Evolutionary conservation across 805 yeast genomes (phyloP), one percentile per base, ranked within the genome.

Genomic region (Yamadazyma endophytica): DNA sequence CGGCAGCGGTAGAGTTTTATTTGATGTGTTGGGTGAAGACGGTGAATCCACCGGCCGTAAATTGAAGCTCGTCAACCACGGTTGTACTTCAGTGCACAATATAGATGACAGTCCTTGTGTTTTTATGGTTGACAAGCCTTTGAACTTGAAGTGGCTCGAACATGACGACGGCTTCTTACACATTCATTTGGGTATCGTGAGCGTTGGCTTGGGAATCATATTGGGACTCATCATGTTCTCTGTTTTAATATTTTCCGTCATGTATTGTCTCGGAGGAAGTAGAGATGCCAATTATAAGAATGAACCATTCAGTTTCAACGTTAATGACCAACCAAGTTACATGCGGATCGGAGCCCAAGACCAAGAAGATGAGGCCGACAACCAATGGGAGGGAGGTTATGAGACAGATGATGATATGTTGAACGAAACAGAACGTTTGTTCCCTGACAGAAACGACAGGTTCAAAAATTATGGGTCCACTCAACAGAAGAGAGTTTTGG

Each of bases 191-290:
- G 88, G 92, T 5, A 68, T 76, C 31, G 68, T 79, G 13, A 84
- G 90, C 9, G 58, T 82, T 19, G 79, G 79, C 0, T 54, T 82
- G 17, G 95, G 92, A 5, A 60, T 81, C 4, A 55, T 82, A 2
- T 46, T 80, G 6, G 90, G 90, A 0, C 64, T 79, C 18, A 42
- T 79, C 3, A 44, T 64, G 6, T 54, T 54, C 37, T 56, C 56
- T 2, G 30, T 37, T 8, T 39, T 53, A 6, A 39, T 56, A 37
- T 35, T 50, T 21, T 40, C 45, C 3, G 36, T 53, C 6, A 33
- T 54, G 21, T 37, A 41, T 22, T 50, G 47, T 30, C 32, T 46
- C 7, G 46, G 50, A 16, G 35, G 37, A 13, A 31, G 31, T 12
- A 28, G 30, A 13, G 34, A 37, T 12, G 26, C 29, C 8, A 26